Evolutionary conservation across 2,329 filamentous ascomycete genomes (phyloP).

Genomic region (Colletotrichum sp.): DNA sequence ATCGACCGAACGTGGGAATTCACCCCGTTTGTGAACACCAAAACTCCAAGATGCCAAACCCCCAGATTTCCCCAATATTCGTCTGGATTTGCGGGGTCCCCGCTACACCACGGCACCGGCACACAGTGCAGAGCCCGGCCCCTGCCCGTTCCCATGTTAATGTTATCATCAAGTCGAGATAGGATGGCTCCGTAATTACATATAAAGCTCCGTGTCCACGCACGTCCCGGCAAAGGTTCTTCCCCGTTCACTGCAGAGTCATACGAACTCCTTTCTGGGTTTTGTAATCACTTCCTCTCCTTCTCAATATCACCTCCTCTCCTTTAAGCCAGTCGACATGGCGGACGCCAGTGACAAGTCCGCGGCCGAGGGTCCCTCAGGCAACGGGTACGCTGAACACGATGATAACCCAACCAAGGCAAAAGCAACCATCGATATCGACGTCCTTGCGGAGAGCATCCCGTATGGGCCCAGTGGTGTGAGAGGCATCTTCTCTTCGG

Average conservation of each 20-base stretch:
- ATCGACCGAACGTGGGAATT: not conserved
- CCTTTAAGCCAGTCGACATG: not conserved
- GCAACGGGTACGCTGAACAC: not conserved
- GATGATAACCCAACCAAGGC: not conserved
- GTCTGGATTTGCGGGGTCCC: not conserved
- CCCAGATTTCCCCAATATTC: not conserved
- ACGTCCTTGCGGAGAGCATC: not conserved
- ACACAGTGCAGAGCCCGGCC: not conserved
- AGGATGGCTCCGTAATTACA: not conserved
- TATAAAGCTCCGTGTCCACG: not conserved
- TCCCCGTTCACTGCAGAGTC: not conserved
- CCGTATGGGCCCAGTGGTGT: slow-evolving; percentile 12
- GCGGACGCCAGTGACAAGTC: not conserved
- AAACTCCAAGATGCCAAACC: not conserved
- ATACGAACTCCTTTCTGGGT: not conserved
- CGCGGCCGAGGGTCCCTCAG: not conserved
- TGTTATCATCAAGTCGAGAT: not conserved
- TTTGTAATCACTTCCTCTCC: not conserved
- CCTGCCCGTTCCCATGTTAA: not conserved
- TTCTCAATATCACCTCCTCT: not conserved
- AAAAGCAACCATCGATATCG: not conserved
- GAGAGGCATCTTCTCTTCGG: slow-evolving; percentile 6
- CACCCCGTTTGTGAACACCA: not conserved
- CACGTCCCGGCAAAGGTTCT: not conserved
- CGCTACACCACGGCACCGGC: not conserved